A percentile compares a stretch with the other conserved stretches of the same genome.
Conservation (phyloP, 176 grass and related monocot species). For the Triticum monococcum region DNA sequence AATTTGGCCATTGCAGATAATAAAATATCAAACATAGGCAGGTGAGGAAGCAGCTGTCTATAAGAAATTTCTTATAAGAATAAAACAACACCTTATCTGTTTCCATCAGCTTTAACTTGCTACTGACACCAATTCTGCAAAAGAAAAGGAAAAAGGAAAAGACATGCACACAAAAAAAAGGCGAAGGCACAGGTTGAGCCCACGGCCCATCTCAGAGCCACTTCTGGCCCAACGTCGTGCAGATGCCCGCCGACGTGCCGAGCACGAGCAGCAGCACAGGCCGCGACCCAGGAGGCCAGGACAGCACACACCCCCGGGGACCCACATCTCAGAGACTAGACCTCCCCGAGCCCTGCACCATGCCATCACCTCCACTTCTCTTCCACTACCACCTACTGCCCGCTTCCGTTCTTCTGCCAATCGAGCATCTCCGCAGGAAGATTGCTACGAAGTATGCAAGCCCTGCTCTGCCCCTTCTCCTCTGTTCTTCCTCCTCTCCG, state of each 20-base stretch:
- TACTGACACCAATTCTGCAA: neutral
- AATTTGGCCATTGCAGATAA: neutral
- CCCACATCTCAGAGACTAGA: neutral
- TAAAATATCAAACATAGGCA: neutral
- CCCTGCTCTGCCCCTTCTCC: neutral
- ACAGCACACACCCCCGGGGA: neutral
- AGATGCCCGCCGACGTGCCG: slow-evolving; percentile 18
- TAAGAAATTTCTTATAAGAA: neutral
- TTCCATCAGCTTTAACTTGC: neutral
- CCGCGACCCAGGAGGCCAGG: neutral
- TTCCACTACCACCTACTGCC: slow-evolving; percentile 26
- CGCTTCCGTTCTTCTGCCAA: neutral
- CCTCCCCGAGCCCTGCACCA: neutral
- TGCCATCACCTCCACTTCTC: slow-evolving; percentile 15
- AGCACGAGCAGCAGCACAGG: slow-evolving; percentile 22
- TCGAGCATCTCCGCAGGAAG: neutral
- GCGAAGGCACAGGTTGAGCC: neutral
- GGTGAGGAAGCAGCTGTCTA: neutral
- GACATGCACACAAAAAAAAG: neutral
- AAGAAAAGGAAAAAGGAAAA: neutral
- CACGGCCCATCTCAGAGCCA: neutral
- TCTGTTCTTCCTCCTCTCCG: neutral
- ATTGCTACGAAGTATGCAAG: neutral
- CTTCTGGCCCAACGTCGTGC: neutral
- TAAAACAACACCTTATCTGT: neutral